Conservation (phyloP, 169 alveolate genomes). For the Cryptosporidium sp. region DNA sequence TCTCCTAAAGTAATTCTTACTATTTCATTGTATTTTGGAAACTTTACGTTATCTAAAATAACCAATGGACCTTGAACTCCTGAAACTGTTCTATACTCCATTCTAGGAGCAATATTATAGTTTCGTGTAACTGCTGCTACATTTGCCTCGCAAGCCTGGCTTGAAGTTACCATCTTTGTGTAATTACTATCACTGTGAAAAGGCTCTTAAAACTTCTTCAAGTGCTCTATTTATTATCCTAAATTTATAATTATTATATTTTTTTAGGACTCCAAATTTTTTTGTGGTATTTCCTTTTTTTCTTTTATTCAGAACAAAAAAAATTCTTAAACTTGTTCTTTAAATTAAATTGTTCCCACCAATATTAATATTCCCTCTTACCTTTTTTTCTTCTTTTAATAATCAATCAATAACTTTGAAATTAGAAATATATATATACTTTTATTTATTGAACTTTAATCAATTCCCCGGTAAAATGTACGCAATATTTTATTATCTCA, state of each 20-base stretch:
- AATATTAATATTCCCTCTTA: neutral
- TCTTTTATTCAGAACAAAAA: neutral
- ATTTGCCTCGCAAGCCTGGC: constrained; percentile 84
- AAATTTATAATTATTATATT: neutral
- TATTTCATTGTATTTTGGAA: constrained; percentile 98
- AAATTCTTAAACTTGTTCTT: neutral
- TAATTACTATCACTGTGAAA: neutral
- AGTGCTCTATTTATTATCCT: neutral
- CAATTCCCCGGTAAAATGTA: neutral
- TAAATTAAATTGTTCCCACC: constrained; percentile 1
- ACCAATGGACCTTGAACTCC: constrained; percentile 99
- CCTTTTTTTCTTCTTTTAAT: constrained; percentile 1
- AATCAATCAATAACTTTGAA: neutral
- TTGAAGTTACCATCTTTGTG: constrained; percentile 75
- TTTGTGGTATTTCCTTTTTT: neutral
- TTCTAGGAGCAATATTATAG: constrained; percentile 93
- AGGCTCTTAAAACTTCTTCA: neutral
- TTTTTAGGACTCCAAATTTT: constrained; percentile 10
- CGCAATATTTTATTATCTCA: neutral
- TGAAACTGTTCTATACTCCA: constrained; percentile 96
- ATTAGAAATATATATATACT: neutral
- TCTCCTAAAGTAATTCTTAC: constrained; percentile 97
- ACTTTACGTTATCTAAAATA: constrained; percentile 97
- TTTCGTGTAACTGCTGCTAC: constrained; percentile 93
- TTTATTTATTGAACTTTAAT: neutral